Conservation (phyloP, 2,329 filamentous ascomycete species). For the Aspergillus aculeatinus region DNA sequence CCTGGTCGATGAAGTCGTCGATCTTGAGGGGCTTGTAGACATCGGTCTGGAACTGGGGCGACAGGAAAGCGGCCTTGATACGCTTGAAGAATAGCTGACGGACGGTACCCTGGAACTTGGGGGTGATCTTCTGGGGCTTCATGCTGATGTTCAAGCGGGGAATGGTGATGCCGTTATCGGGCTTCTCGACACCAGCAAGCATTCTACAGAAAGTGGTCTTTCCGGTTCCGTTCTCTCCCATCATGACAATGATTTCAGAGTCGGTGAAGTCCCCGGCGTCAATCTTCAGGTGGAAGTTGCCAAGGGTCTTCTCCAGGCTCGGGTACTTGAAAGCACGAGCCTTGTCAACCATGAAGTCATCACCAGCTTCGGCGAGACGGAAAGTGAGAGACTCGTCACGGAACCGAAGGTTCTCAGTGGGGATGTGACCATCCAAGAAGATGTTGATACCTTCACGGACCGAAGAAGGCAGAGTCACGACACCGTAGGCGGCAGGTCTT, state of each 20-base stretch:
- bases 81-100: conserved; percentile 99
- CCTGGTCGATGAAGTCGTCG: conserved; percentile 98
- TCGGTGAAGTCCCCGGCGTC: conserved; percentile 88
- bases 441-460: conserved; percentile 99
- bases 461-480: conserved; percentile 91
- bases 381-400: conserved; percentile 95
- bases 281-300: conserved; percentile 79
- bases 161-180: conserved; percentile 73
- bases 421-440: conserved; percentile 96
- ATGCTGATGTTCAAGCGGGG: conserved; percentile 97
- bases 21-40: conserved; percentile 99
- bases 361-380: conserved; percentile 83
- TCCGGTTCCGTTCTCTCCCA: conserved; percentile 99
- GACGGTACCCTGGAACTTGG: conserved; percentile 95
- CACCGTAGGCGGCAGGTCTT: conserved; percentile 92
- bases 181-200: conserved; percentile 88
- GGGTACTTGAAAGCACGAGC: conserved; percentile 85
- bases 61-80: conserved; percentile 95
- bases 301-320: conserved; percentile 87
- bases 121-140: conserved; percentile 99
- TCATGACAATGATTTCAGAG: conserved; percentile 98
- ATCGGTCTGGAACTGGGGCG: conserved; percentile 97
- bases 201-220: conserved; percentile 99
- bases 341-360: conserved; percentile 84
- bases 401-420: conserved; percentile 97